A percentile compares a stretch with the other conserved stretches of the same genome.
Evolutionary conservation across 192 early-diverging fungal species (phyloP).

Genomic region (Coemansia brasiliensis): DNA sequence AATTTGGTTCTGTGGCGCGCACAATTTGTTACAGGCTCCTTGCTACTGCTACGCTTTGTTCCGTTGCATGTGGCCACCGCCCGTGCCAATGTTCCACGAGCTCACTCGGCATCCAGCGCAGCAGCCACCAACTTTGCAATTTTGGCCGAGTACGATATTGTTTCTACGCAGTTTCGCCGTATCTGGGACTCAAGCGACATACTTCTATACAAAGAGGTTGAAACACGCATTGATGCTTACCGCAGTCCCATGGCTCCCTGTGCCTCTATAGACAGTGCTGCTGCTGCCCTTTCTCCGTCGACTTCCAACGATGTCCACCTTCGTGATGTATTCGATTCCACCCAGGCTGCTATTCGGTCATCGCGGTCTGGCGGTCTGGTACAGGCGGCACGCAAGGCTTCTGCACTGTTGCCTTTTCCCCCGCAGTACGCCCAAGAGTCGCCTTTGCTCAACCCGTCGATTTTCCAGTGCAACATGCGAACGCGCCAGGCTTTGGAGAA

Average conservation of each 20-base stretch:
- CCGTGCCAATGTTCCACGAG: slow-evolving; percentile 28
- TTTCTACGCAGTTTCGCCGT: slow-evolving; percentile 18
- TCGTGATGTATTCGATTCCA: slow-evolving; percentile 37
- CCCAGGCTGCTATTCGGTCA: slow-evolving; percentile 34
- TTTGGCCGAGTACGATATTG: slow-evolving; percentile 47
- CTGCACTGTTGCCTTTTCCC: slow-evolving; percentile 35
- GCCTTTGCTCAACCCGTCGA: slow-evolving; percentile 32
- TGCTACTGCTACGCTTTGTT: slow-evolving; percentile 49
- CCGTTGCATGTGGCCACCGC: slow-evolving; percentile 46
- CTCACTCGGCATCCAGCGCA: slow-evolving; percentile 22
- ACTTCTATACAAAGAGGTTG: slow-evolving; percentile 13
- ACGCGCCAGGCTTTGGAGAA: slow-evolving; percentile 44
- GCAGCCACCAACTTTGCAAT: slow-evolving; percentile 38
- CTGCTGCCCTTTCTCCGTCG: slow-evolving; percentile 26
- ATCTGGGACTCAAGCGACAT: slow-evolving; percentile 42
- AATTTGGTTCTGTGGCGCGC: slow-evolving; percentile 51
- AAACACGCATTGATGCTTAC: slow-evolving; percentile 31
- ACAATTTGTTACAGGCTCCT: slow-evolving; percentile 29
- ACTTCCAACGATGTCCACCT: slow-evolving; percentile 44
- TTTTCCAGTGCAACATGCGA: slow-evolving; percentile 49
- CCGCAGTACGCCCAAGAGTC: slow-evolving; percentile 50
- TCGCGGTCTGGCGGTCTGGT: slow-evolving; percentile 43
- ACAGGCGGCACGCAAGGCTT: slow-evolving; percentile 50
- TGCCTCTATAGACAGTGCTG: not conserved
- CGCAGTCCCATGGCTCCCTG: slow-evolving; percentile 35